Conservation (phyloP, 345 rosid genomes). For the Reutealis trisperma region DNA sequence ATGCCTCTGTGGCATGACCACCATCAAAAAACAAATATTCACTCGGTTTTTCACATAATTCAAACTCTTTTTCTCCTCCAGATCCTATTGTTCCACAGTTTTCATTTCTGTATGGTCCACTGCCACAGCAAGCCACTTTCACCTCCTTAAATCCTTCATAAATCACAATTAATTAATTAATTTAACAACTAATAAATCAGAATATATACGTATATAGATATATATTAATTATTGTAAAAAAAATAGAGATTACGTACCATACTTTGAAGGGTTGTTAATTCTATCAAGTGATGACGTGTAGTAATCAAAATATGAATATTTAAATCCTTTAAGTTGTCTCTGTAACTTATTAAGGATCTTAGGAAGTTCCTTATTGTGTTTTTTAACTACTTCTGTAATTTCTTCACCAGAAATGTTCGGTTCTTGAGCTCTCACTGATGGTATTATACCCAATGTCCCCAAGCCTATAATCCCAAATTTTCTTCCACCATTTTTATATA, state of each 20-base stretch:
- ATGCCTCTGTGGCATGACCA: constrained; percentile 35
- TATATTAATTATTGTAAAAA: too few species aligned
- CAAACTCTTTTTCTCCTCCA: neutral
- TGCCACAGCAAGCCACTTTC: constrained; percentile 17
- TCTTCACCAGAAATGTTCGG: constrained; percentile 15
- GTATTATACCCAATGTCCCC: constrained; percentile 34
- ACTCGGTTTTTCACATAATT: constrained; percentile 19
- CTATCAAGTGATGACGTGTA: constrained; percentile 28
- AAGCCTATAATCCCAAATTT: constrained; percentile 42
- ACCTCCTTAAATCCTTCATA: constrained; percentile 22
- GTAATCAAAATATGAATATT: constrained; percentile 32
- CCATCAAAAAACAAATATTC: constrained; percentile 42
- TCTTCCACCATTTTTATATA: constrained; percentile 45
- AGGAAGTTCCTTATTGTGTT: constrained; percentile 34
- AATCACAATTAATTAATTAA: too few species aligned
- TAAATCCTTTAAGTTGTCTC: constrained; percentile 33
- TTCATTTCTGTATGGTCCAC: neutral
- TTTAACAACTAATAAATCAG: too few species aligned
- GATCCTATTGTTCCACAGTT: constrained; percentile 12
- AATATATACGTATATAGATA: too few species aligned
- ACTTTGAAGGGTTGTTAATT: constrained; percentile 37
- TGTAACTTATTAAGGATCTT: constrained; percentile 17
- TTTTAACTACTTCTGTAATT: constrained; percentile 11
- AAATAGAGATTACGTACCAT: constrained; percentile 21
- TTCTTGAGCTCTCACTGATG: constrained; percentile 11